These are phyloP conservation scores for Auricularia cornea DNA, from an alignment of 768 basidiomycete genomes.

Conservation along the genomic window DNA sequence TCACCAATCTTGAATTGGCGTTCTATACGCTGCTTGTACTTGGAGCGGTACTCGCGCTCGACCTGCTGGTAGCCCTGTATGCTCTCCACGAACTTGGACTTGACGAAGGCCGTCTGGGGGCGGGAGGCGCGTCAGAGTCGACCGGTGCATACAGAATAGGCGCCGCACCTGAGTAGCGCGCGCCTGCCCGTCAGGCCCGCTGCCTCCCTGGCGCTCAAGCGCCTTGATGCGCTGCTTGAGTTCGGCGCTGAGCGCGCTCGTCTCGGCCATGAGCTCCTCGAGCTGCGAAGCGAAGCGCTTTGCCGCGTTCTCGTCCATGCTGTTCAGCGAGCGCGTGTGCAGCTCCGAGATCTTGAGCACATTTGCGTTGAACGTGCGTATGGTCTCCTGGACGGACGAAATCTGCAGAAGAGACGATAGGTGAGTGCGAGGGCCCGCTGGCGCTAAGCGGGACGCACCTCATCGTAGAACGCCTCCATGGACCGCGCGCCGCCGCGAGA, in stretches of 20 bases:
- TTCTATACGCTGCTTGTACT: conserved; percentile 58
- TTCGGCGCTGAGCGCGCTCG: conserved; percentile 46
- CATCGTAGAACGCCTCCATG: conserved; percentile 66
- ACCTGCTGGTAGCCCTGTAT: conserved; percentile 72
- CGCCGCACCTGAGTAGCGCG: conserved; percentile 64
- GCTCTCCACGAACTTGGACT: conserved; percentile 63
- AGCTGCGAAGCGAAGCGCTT: conserved; percentile 53
- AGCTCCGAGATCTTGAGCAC: conserved; percentile 59
- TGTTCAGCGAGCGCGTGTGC: conserved; percentile 68
- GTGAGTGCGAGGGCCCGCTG: not conserved
- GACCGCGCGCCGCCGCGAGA: conserved; percentile 31
- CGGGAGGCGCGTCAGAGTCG: not conserved
- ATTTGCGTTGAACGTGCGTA: conserved; percentile 62
- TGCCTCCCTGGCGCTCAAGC: conserved; percentile 53
- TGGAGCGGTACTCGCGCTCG: conserved; percentile 60
- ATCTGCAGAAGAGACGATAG: conserved; percentile 39
- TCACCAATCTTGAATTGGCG: conserved; percentile 72
- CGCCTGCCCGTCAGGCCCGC: conserved; percentile 53
- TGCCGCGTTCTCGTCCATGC: conserved; percentile 59
- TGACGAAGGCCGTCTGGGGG: conserved; percentile 46
- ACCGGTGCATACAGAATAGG: not conserved
- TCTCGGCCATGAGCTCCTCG: conserved; percentile 51
- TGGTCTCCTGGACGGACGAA: conserved; percentile 61
- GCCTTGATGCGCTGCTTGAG: conserved; percentile 54
- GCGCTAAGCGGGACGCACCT: conserved; percentile 37